Evolutionary conservation across 768 basidiomycete species (phyloP).

Genomic region (Paxillus ammoniavirescens): DNA sequence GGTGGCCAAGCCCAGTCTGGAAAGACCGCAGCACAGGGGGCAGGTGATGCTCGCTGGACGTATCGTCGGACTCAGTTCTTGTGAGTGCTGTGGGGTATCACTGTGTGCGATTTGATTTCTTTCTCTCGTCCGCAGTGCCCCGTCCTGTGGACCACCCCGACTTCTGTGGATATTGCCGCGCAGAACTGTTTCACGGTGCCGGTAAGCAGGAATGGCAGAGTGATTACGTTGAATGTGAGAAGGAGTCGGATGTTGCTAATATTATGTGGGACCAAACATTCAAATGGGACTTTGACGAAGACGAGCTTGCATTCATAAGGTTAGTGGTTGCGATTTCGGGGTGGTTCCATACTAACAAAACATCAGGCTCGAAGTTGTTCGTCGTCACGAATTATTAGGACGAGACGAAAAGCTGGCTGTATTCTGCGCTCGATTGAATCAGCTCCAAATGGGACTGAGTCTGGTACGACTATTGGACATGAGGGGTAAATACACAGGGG

Average conservation of each 20-base stretch:
- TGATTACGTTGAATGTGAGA: conserved; percentile 36
- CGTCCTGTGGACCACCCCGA: conserved; percentile 39
- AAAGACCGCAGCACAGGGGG: conserved; percentile 21
- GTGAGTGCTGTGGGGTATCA: conserved; percentile 29
- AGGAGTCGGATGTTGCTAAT: conserved; percentile 36
- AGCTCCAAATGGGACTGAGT: conserved; percentile 48
- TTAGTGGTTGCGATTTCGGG: conserved; percentile 19
- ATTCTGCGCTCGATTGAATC: conserved; percentile 51
- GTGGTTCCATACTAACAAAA: neutral
- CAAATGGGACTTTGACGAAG: conserved; percentile 49
- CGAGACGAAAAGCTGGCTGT: conserved; percentile 46
- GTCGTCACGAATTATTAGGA: conserved; percentile 42
- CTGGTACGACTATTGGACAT: conserved; percentile 49
- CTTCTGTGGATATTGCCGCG: conserved; percentile 44
- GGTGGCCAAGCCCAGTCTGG: conserved; percentile 45
- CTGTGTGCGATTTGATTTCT: neutral
- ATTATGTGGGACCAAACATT: conserved; percentile 42
- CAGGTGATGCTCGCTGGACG: conserved; percentile 29
- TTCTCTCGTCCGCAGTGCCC: conserved; percentile 36
- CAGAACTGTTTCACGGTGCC: conserved; percentile 42
- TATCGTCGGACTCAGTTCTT: conserved; percentile 44
- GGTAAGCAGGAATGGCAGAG: conserved; percentile 45
- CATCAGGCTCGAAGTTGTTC: conserved; percentile 9
- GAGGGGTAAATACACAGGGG: conserved; percentile 42
- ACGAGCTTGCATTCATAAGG: conserved; percentile 55